Conservation (phyloP, 2,329 filamentous ascomycete genomes). For the Cladosporium oxysporum region DNA sequence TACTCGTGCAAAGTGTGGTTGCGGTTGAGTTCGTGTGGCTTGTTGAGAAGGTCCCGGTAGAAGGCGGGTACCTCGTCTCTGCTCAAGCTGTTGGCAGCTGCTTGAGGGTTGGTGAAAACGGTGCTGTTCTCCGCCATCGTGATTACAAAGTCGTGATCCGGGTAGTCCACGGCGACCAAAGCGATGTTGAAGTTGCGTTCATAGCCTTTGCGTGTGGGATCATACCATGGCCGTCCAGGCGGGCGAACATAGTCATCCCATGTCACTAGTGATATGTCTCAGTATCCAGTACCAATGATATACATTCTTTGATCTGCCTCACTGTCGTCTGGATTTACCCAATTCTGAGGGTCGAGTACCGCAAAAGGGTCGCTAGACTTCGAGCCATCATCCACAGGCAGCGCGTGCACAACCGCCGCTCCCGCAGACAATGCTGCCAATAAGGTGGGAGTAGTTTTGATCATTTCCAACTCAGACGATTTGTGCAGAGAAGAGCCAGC, state of each 20-base stretch:
- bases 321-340: constrained; percentile 54
- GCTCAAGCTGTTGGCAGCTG: constrained; percentile 43
- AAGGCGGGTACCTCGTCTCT: constrained; percentile 53
- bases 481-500: neutral
- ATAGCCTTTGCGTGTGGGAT: constrained; percentile 48
- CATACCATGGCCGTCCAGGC: constrained; percentile 52
- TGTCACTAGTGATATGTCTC: constrained; percentile 42
- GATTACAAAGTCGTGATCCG: constrained; percentile 52
- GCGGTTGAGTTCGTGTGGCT: constrained; percentile 51
- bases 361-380: constrained; percentile 45
- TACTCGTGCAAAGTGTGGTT: constrained; percentile 58
- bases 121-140: constrained; percentile 50
- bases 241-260: constrained; percentile 52
- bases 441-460: neutral
- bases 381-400: constrained; percentile 8
- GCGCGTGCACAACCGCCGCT: neutral
- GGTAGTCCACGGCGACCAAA: constrained; percentile 55
- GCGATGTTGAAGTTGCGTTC: constrained; percentile 59
- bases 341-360: constrained; percentile 54
- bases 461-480: neutral
- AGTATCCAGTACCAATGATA: neutral
- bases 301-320: neutral
- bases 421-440: constrained; percentile 12
- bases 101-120: constrained; percentile 54
- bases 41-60: constrained; percentile 55